Evolutionary conservation across 129 eudicot species (phyloP).

Genomic region (Flaveria robusta): DNA sequence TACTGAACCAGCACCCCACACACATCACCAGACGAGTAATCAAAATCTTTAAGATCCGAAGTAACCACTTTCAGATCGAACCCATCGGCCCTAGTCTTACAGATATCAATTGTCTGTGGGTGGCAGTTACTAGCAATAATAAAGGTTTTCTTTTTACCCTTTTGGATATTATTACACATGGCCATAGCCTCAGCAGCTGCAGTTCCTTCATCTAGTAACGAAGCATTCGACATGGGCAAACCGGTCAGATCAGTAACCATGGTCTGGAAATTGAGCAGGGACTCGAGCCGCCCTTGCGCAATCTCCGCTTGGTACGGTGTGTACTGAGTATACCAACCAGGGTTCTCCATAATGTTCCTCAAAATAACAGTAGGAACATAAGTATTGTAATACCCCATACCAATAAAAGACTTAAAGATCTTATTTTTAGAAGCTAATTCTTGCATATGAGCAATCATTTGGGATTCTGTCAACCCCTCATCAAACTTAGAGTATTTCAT

Average conservation of each 20-base stretch:
- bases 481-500: constrained; percentile 80
- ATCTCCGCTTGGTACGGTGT: constrained; percentile 97
- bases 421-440: constrained; percentile 74
- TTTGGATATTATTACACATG: constrained; percentile 81
- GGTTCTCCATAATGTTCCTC: constrained; percentile 90
- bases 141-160: constrained; percentile 89
- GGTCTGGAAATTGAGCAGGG: constrained; percentile 82
- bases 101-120: constrained; percentile 86
- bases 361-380: constrained; percentile 84
- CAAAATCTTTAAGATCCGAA: constrained; percentile 69
- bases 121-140: constrained; percentile 88
- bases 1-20: constrained; percentile 94
- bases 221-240: constrained; percentile 92
- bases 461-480: constrained; percentile 79
- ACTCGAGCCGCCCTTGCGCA: constrained; percentile 89
- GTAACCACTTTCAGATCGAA: constrained; percentile 72
- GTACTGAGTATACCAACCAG: constrained; percentile 94
- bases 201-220: constrained; percentile 89
- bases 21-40: constrained; percentile 83
- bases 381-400: constrained; percentile 93
- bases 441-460: constrained; percentile 86
- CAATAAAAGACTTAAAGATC: constrained; percentile 75
- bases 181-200: constrained; percentile 99
- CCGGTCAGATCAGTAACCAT: constrained; percentile 90
- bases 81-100: constrained; percentile 88